Conservation (phyloP, 2,329 filamentous ascomycete genomes). For the Penicillium paneum region DNA sequence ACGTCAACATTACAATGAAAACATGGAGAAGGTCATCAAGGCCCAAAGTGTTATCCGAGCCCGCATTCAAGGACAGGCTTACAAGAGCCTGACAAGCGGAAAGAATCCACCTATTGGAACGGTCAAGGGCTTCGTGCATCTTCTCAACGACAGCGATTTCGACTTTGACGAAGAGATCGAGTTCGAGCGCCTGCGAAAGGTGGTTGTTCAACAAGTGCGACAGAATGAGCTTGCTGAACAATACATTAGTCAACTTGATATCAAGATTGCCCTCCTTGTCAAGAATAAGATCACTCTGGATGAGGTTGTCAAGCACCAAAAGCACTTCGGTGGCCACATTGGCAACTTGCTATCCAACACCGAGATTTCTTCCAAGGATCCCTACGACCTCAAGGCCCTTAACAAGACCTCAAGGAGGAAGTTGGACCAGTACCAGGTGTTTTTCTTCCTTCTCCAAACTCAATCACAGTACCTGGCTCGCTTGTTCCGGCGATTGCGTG, state of each 20-base stretch:
- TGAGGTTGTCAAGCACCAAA: slow-evolving; percentile 95
- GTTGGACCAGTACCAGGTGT: slow-evolving; percentile 92
- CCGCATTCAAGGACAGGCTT: slow-evolving; percentile 94
- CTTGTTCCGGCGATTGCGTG: slow-evolving; percentile 78
- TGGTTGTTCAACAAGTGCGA: slow-evolving; percentile 92
- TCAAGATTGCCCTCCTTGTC: slow-evolving; percentile 96
- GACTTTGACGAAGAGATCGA: slow-evolving; percentile 99
- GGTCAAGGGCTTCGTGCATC: slow-evolving; percentile 95
- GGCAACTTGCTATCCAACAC: slow-evolving; percentile 81
- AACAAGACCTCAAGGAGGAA: slow-evolving; percentile 97
- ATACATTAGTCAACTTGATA: slow-evolving; percentile 96
- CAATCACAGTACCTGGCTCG: slow-evolving; percentile 92
- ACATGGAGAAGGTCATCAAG: slow-evolving; percentile 99
- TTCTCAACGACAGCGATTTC: slow-evolving; percentile 96
- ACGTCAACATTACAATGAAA: slow-evolving; percentile 83
- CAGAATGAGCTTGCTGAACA: slow-evolving; percentile 97
- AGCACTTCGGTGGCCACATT: slow-evolving; percentile 87
- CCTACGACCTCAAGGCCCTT: slow-evolving; percentile 92
- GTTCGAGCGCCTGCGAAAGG: slow-evolving; percentile 91
- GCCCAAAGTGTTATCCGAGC: slow-evolving; percentile 95
- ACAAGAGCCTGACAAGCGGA: slow-evolving; percentile 92
- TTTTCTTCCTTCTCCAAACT: slow-evolving; percentile 96
- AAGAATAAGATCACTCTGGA: slow-evolving; percentile 99
- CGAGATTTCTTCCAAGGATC: slow-evolving; percentile 83
- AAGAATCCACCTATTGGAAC: slow-evolving; percentile 96